These are phyloP conservation scores for Talaromyces atroroseus DNA, from an alignment of 2,329 filamentous ascomycete species.

Conservation along the genomic window DNA sequence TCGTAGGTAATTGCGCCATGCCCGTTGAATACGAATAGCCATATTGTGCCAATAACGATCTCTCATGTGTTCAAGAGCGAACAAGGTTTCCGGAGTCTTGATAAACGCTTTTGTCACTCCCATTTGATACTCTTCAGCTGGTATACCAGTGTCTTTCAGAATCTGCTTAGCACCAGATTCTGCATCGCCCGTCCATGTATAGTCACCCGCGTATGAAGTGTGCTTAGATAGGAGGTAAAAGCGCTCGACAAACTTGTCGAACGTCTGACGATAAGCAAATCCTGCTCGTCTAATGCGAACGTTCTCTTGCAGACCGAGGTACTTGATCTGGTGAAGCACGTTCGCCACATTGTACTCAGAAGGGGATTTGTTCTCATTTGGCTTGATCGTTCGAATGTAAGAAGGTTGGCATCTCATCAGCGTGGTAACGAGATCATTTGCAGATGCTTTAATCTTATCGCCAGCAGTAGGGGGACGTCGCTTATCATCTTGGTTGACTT, in stretches of 20 bases:
- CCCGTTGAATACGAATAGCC: slow-evolving; percentile 93
- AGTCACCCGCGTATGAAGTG: slow-evolving; percentile 93
- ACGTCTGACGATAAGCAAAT: slow-evolving; percentile 94
- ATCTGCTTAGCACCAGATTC: slow-evolving; percentile 88
- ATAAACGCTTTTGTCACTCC: slow-evolving; percentile 96
- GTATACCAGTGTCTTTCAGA: slow-evolving; percentile 92
- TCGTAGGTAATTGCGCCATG: slow-evolving; percentile 92
- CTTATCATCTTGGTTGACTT: slow-evolving; percentile 94
- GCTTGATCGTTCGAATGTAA: slow-evolving; percentile 98
- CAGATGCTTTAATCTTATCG: slow-evolving; percentile 91
- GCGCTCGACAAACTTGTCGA: slow-evolving; percentile 95
- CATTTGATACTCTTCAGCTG: slow-evolving; percentile 92
- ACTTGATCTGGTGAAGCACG: slow-evolving; percentile 97
- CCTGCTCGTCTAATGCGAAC: slow-evolving; percentile 93
- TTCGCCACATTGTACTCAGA: slow-evolving; percentile 88
- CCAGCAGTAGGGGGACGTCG: slow-evolving; percentile 89
- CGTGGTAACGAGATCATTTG: slow-evolving; percentile 89
- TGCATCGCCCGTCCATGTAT: slow-evolving; percentile 87
- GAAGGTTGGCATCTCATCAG: slow-evolving; percentile 96
- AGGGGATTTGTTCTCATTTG: slow-evolving; percentile 96
- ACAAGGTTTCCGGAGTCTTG: slow-evolving; percentile 94
- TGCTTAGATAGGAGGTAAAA: slow-evolving; percentile 94
- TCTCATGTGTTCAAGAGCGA: slow-evolving; percentile 94
- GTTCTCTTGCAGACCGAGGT: slow-evolving; percentile 98
- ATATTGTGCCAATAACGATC: slow-evolving; percentile 99